Conservation (phyloP, 768 basidiomycete genomes). For the Stropharia rugosoannulata region DNA sequence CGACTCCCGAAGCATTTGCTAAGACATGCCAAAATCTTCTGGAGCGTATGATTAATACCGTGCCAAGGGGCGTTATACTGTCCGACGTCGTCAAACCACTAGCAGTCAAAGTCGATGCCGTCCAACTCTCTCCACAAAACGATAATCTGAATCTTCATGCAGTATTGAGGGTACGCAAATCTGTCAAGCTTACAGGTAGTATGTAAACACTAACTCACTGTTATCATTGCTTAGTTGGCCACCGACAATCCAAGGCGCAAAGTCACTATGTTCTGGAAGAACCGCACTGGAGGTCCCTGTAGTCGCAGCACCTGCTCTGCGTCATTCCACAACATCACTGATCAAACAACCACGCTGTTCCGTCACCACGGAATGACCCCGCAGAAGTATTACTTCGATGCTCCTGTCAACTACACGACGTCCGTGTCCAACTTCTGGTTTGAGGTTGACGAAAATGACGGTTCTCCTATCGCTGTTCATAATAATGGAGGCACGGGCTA, state of each 20-base stretch:
- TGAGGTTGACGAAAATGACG: conserved; percentile 19
- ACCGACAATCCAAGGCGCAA: not conserved
- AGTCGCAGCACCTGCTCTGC: not conserved
- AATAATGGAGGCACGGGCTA: conserved; percentile 5
- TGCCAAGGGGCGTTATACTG: conserved; percentile 37
- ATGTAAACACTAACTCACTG: not conserved
- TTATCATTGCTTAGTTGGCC: conserved; percentile 2
- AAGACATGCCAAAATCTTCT: conserved; percentile 33
- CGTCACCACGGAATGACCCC: conserved; percentile 19
- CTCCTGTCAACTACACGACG: conserved; percentile 24
- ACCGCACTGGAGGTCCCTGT: not conserved
- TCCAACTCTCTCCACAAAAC: not conserved
- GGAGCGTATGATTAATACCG: conserved; percentile 42
- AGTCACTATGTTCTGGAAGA: conserved; percentile 10
- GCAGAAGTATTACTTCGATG: conserved; percentile 31
- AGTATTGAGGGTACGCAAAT: conserved; percentile 1
- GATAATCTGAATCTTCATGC: conserved; percentile 1
- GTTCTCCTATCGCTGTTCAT: not conserved
- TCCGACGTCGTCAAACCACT: conserved; percentile 36
- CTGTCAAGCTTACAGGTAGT: not conserved
- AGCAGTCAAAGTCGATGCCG: conserved; percentile 21
- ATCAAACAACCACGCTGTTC: not conserved
- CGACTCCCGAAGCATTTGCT: conserved; percentile 26
- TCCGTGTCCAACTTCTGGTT: conserved; percentile 42
- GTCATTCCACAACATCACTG: conserved; percentile 3